Evolutionary conservation across 805 yeast species (phyloP), one percentile per base, ranked within the genome.

Genomic region (Blastobotrys chiropterorum): DNA sequence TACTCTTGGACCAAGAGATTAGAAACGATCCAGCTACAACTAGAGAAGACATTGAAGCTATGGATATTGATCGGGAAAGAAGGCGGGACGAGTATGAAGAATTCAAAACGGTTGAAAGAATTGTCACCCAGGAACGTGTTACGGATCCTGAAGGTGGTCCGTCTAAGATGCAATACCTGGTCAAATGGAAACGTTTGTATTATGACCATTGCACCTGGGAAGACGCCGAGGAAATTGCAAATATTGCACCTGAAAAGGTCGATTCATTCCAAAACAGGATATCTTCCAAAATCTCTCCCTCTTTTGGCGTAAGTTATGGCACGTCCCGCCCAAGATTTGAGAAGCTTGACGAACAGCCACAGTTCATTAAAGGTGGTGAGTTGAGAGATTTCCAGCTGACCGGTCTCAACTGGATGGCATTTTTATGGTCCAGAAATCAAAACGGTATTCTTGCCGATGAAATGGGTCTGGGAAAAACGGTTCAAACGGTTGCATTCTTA

Each of bases 401-500:
- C 0, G 99, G 99, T 52, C 78, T 94, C 56, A 94, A 94, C 69
- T 94, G 99, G 99, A 94, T 94, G 99, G 99, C 99, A 0, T 94
- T 92, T 67, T 73, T 94, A 55, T 94, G 99, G 99, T 88, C 96
- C 2, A 80, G 97, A 62, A 88, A 92, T 68, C 97, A 94, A 71
- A 94, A 94, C 68, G 98, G 99, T 51, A 94, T 94, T 48, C 73
- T 94, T 42, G 99, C 99, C 3, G 99, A 94, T 73, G 99, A 94
- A 69, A 94, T 94, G 99, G 99, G 99, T 51, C 77, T 94, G 50
- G 99, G 99, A 57, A 94, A 94, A 65, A 94, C 99, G 7, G 97
- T 94, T 14, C 99, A 94, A 70, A 94, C 98, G 0, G 96, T 94
- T 13, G 79, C 96, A 2, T 94, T 94, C 64, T 73, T 94, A 57